phyloP scores from a whole-genome alignment of 305 asterid genomes.

The Fraxinus greggii region DNA sequence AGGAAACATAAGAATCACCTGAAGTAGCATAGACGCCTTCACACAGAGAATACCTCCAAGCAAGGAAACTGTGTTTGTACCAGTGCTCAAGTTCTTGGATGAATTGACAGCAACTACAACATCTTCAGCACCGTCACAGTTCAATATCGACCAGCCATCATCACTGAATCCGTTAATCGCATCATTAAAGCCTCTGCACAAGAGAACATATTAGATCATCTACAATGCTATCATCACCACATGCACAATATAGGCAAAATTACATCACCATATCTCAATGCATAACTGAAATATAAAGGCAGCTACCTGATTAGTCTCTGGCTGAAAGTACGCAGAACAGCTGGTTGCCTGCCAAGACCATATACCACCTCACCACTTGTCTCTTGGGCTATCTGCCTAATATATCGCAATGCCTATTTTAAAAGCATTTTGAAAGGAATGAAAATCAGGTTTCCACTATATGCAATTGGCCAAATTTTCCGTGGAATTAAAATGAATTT shows the following conservation, averaged over 20 bases:
- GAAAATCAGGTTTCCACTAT: neutral
- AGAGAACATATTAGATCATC: constrained; percentile 17
- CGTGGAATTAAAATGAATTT: neutral
- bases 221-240: neutral
- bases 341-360: constrained; percentile 91
- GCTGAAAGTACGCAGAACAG: constrained; percentile 85
- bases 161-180: constrained; percentile 80
- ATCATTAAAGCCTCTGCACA: constrained; percentile 80
- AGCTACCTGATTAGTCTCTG: constrained; percentile 80
- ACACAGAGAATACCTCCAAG: constrained; percentile 80
- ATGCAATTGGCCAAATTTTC: neutral
- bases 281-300: neutral
- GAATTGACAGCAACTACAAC: constrained; percentile 66
- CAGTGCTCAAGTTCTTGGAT: constrained; percentile 42
- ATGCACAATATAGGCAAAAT: neutral
- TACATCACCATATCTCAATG: neutral
- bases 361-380: constrained; percentile 78
- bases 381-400: constrained; percentile 90
- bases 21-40: constrained; percentile 92
- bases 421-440: neutral
- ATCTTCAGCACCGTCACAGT: constrained; percentile 74
- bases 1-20: constrained; percentile 38
- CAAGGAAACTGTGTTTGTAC: constrained; percentile 48
- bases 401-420: constrained; percentile 63
- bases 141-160: constrained; percentile 83